phyloP scores from a whole-genome alignment of 2,329 filamentous ascomycete species.

The Myrmaecium sp. region DNA sequence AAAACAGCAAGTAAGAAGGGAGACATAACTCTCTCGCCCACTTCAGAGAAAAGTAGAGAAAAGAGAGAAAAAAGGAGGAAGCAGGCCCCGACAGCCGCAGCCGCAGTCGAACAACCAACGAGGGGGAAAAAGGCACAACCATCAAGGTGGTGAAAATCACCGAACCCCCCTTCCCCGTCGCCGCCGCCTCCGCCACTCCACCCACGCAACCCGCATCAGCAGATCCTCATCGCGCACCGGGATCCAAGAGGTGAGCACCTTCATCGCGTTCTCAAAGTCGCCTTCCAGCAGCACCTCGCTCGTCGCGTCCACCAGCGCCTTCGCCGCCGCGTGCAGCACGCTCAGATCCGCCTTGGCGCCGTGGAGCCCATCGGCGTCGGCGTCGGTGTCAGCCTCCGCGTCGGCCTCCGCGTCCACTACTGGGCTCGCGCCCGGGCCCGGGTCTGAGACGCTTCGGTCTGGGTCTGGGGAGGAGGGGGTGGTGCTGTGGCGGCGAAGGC shows the following conservation, averaged over 20 bases:
- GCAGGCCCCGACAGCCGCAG: too few relatives aligned
- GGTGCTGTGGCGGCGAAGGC: background rate
- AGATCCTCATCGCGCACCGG: constrained; percentile 88
- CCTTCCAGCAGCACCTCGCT: constrained; percentile 76
- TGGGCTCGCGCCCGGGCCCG: constrained; percentile 71
- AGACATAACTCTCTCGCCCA: constrained; percentile 1
- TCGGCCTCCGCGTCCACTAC: too few relatives aligned
- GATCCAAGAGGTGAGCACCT: constrained; percentile 83
- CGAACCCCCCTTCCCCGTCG: constrained; percentile 16
- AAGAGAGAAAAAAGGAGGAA: constrained; percentile 1
- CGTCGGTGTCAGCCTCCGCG: too few relatives aligned
- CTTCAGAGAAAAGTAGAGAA: constrained; percentile 5
- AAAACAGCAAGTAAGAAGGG: background rate
- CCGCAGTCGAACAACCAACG: too few relatives aligned
- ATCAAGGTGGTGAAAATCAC: too few relatives aligned
- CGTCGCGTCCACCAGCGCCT: constrained; percentile 80
- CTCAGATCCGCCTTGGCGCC: constrained; percentile 62
- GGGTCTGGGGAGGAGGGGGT: constrained; percentile 14
- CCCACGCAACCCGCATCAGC: constrained; percentile 75
- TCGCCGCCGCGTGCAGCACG: constrained; percentile 74
- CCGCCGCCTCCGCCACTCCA: constrained; percentile 61
- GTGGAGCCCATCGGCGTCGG: too few relatives aligned
- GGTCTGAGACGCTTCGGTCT: constrained; percentile 76
- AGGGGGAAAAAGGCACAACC: too few relatives aligned
- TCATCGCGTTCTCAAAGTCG: constrained; percentile 97